Base-by-base conservation (phyloP, 2,329 filamentous ascomycete species). In the Lecanicillium sp. region DNA sequence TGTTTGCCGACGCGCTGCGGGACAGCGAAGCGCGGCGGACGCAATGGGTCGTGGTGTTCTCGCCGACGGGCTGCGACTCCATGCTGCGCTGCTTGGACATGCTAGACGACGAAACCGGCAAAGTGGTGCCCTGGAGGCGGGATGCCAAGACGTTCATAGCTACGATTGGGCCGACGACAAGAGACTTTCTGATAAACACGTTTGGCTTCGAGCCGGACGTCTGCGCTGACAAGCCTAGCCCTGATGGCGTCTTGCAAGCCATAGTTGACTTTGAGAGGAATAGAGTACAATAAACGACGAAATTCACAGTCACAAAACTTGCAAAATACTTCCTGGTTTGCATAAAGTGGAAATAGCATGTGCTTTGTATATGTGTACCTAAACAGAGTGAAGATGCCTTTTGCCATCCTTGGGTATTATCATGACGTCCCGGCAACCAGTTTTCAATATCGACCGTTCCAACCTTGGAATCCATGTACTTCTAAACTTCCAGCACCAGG, bases 111-210 rank as follows among this genome's bases (percentile, higher is more conserved):
- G 53, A 56, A 14, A 71, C 65, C 1, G 63, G 64, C 15, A 68
- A 57, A 49, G 61, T 56, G 15, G 52, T 52, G n/a, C 20, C 53
- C 47, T 5, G 50, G 37, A 46, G 43, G 4, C 45, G 53, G 22
- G 54, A 57, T 19, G 62, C 62, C 9, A 69, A 58, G 36, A 82
- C 79, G 1, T 79, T 75, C 45, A 69, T 97, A 44, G 87, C 83
- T 12, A 94, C 89, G 0, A 98, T 98, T 59, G 92, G 92, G 1
- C 90, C 92, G 11, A 98, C 92, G 14, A 98, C 92, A 10, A 73
- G 81, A 46, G 79, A 88, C 49, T 80, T 87, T 61, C 63, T 98
- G 32, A 57, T 66, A 13, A 65, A 69, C 15, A 71, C 68, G 2
- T 87, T 87, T 56, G 74, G 64, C 1, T 83, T 80, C 46, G 71